phyloP scores from a whole-genome alignment of 1,284 basidiomycete genomes.

The Cutaneotrichosporon sp. region DNA sequence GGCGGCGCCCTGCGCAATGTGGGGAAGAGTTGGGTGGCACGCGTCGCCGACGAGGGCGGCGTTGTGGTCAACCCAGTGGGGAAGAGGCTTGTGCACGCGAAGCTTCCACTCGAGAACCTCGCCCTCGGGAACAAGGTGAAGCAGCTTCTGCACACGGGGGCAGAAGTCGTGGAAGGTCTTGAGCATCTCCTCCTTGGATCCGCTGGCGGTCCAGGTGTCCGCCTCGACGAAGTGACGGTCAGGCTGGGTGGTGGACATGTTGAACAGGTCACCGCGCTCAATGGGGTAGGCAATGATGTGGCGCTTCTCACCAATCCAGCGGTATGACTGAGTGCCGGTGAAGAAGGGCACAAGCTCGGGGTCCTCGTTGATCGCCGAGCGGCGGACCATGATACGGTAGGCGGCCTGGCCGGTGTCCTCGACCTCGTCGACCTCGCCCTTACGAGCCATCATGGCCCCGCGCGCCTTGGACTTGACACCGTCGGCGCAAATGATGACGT shows the following conservation, averaged over 20 bases:
- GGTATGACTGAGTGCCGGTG: slow-evolving; percentile 34
- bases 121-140: slow-evolving; percentile 40
- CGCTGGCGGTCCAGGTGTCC: slow-evolving; percentile 43
- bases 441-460: slow-evolving; percentile 34
- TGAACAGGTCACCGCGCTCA: slow-evolving; percentile 37
- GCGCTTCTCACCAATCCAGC: slow-evolving; percentile 47
- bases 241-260: slow-evolving; percentile 47
- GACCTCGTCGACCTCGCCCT: slow-evolving; percentile 41
- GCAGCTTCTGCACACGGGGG: slow-evolving; percentile 45
- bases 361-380: slow-evolving; percentile 39
- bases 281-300: slow-evolving; percentile 49
- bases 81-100: slow-evolving; percentile 40
- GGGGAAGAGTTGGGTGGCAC: slow-evolving; percentile 43
- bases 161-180: slow-evolving; percentile 43
- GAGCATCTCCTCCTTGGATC: slow-evolving; percentile 42
- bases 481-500: slow-evolving; percentile 46
- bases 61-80: slow-evolving; percentile 41
- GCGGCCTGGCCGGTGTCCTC: slow-evolving; percentile 49
- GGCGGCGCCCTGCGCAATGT: slow-evolving; percentile 46
- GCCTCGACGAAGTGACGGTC: slow-evolving; percentile 41
- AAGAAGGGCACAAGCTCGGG: slow-evolving; percentile 45
- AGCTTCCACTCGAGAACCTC: slow-evolving; percentile 48
- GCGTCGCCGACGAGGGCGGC: slow-evolving; percentile 37
- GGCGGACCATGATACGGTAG: slow-evolving; percentile 45
- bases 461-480: slow-evolving; percentile 44